A percentile compares a stretch with the other conserved stretches of the same genome.
phyloP scores from a whole-genome alignment of 192 early-diverging fungal species.

The Entomortierella chlamydospora region DNA sequence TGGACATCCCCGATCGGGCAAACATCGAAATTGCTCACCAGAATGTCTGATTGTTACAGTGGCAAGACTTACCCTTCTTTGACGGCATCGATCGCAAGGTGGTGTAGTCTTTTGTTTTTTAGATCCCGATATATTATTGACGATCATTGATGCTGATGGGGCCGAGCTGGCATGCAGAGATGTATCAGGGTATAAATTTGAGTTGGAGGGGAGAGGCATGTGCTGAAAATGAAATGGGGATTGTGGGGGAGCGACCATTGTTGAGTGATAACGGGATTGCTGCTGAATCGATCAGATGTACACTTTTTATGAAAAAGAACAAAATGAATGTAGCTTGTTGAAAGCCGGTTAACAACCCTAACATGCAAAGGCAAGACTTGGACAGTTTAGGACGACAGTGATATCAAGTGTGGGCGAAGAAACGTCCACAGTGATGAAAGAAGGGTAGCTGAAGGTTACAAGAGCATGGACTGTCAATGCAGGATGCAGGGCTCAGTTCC shows the following conservation, averaged over 20 bases:
- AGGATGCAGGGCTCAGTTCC: too few relatives aligned
- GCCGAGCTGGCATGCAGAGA: constrained; percentile 5
- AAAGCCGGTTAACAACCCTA: background rate
- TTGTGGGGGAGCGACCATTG: constrained; percentile 25
- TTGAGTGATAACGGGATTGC: background rate
- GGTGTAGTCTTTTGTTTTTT: constrained; percentile 48
- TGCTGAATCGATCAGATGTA: background rate
- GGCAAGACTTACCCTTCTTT: constrained; percentile 32
- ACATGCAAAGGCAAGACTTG: background rate
- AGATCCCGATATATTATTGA: constrained; percentile 4
- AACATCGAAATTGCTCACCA: too few relatives aligned
- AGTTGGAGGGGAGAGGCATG: constrained; percentile 10
- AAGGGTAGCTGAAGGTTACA: too few relatives aligned
- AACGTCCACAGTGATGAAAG: too few relatives aligned
- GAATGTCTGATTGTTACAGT: too few relatives aligned
- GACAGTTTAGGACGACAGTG: background rate
- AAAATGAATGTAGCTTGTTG: background rate
- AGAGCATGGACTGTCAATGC: too few relatives aligned
- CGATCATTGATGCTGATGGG: background rate
- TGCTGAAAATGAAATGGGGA: constrained; percentile 37
- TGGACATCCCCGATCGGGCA: too few relatives aligned
- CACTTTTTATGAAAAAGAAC: background rate
- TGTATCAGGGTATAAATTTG: constrained; percentile 8
- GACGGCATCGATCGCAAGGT: constrained; percentile 49
- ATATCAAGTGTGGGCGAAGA: background rate